Base-by-base conservation (phyloP, 805 yeast genomes). In the Blastobotrys peoriensis region DNA sequence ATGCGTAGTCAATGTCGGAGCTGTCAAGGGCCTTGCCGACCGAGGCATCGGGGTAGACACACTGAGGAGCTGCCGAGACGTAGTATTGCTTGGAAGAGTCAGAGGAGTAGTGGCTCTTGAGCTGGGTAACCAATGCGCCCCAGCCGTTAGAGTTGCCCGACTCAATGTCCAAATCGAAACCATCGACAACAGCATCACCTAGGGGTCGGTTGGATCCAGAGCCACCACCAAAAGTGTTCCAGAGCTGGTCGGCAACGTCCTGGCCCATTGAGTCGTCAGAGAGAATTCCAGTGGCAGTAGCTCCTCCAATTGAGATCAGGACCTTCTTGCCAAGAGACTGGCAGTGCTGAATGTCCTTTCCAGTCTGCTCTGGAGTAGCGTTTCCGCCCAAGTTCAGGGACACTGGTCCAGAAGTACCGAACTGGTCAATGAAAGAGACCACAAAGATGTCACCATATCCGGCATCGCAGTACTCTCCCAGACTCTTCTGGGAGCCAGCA, bases 41-140 rank as follows among this genome's bases (percentile, higher is more conserved):
- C 36, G 64, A 73, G 39, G 76, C 81, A 67, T 88, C 96, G 16
- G 96, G 95, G 62, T 80, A 83, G 20, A 79, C 82, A 68, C 96
- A 89, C 68, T 87, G 96, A 17, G 96, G 96, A 50, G 96, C 91
- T 52, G 95, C 95, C 43, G 94, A 79, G 37, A 87, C 67, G 61
- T 81, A 85, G 67, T 80, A 85, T 22, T 65, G 55, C 64, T 80
- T 83, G 38, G 83, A 70, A 27, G 79, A 67, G 22, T 65, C 69
- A 34, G 69, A 65, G 39, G 66, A 67, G 46, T 63, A 72, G 41
- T 61, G 61, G 3, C 48, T 45, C 52, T 76, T 68, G 49, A 80
- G 56, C 53, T 73, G 69, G 35, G 63, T 68, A 10, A 78, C 84
- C 43, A 83, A 62, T 13, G 81, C 75, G 30, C 78, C 75, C 57